A percentile compares a stretch with the other conserved stretches of the same genome.
These are phyloP conservation scores for Viridothelium virens DNA, from an alignment of 495 filamentous ascomycete species.

Conservation along the genomic window DNA sequence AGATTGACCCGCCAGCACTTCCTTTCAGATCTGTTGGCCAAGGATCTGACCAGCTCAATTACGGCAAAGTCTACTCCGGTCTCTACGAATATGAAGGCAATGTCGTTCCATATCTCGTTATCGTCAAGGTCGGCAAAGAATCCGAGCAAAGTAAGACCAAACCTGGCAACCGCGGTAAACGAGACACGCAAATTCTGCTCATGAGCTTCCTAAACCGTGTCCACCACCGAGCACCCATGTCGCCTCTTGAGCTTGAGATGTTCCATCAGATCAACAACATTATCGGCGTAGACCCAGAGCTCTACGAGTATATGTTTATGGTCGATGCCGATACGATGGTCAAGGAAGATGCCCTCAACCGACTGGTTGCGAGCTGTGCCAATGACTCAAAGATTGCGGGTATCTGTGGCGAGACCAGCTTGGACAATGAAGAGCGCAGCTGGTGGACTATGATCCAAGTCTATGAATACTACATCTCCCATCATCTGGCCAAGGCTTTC, in stretches of 20 bases:
- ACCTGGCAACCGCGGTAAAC: conserved; percentile 95
- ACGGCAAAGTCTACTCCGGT: conserved; percentile 96
- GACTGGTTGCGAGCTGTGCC: conserved; percentile 84
- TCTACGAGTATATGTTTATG: conserved; percentile 97
- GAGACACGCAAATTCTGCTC: conserved; percentile 85
- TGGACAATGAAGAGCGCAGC: conserved; percentile 86
- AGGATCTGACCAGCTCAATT: conserved; percentile 90
- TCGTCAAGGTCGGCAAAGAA: conserved; percentile 96
- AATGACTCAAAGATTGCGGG: conserved; percentile 94
- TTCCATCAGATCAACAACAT: conserved; percentile 99
- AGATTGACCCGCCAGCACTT: conserved; percentile 87
- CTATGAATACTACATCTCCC: conserved; percentile 96
- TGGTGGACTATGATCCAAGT: conserved; percentile 99
- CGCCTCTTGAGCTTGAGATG: conserved; percentile 90
- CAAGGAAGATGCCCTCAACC: conserved; percentile 81
- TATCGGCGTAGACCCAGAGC: conserved; percentile 92
- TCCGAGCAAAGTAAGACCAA: conserved; percentile 87
- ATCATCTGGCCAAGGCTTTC: conserved; percentile 88
- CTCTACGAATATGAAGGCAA: conserved; percentile 97
- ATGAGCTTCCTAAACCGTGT: conserved; percentile 94
- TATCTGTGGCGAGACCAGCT: conserved; percentile 93
- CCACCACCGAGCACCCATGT: conserved; percentile 88
- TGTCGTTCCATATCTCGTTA: conserved; percentile 89
- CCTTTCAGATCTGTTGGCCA: conserved; percentile 86
- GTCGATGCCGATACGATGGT: conserved; percentile 97